phyloP scores from a whole-genome alignment of 768 basidiomycete genomes.

The Lentinula detonsa region DNA sequence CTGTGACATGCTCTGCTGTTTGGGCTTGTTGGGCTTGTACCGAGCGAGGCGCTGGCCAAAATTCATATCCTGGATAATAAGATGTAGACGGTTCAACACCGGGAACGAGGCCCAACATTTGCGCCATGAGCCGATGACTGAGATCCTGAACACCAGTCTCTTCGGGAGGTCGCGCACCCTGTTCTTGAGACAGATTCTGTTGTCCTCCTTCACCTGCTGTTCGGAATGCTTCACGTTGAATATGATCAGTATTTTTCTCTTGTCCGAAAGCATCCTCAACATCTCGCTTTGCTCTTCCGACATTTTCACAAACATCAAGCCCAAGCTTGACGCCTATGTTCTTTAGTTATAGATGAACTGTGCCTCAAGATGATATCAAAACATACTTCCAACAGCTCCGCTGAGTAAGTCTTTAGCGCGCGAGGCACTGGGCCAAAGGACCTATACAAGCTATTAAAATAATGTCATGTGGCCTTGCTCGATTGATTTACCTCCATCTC shows the following conservation, averaged over 20 bases:
- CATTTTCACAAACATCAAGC: slow-evolving; percentile 31
- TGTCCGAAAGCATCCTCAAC: slow-evolving; percentile 61
- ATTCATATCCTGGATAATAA: slow-evolving; percentile 27
- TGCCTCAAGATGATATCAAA: background rate
- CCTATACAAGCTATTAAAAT: slow-evolving; percentile 26
- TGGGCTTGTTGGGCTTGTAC: slow-evolving; percentile 2
- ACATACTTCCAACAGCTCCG: background rate
- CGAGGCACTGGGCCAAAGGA: slow-evolving; percentile 66
- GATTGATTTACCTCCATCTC: slow-evolving; percentile 54
- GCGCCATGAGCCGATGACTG: slow-evolving; percentile 61
- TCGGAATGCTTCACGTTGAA: slow-evolving; percentile 34
- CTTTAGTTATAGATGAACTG: background rate
- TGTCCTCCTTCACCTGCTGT: background rate
- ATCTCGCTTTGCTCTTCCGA: slow-evolving; percentile 48
- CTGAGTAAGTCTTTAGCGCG: slow-evolving; percentile 56
- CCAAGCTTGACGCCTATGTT: slow-evolving; percentile 56
- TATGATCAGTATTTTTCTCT: slow-evolving; percentile 41
- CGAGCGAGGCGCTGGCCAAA: slow-evolving; percentile 33
- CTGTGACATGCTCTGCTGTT: background rate
- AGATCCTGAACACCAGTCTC: slow-evolving; percentile 55
- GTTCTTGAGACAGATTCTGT: slow-evolving; percentile 14
- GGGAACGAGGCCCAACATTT: slow-evolving; percentile 63
- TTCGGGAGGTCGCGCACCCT: slow-evolving; percentile 8
- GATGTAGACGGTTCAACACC: slow-evolving; percentile 57
- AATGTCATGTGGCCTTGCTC: background rate